Evolutionary conservation across 2,329 filamentous ascomycete genomes (phyloP).

Genomic region (Helotiales sp.): DNA sequence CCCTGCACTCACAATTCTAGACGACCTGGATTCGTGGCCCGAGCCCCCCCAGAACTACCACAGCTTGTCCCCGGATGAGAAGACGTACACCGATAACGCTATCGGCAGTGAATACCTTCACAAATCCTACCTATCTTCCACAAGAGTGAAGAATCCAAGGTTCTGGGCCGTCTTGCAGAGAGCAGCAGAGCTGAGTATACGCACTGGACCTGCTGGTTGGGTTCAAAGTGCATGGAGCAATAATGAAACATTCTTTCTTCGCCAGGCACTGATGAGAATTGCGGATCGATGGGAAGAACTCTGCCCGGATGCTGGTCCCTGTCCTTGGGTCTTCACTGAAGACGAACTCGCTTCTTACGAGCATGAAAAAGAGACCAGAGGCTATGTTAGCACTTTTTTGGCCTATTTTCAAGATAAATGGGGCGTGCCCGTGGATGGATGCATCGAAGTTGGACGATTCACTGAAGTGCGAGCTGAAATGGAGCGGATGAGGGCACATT

Average conservation of each 20-base stretch:
- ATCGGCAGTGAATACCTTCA: slow-evolving; percentile 1
- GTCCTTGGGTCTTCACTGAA: slow-evolving; percentile 16
- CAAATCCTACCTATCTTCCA: slow-evolving; percentile 11
- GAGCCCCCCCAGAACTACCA: slow-evolving; percentile 8
- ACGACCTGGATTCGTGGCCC: background rate
- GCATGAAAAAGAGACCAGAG: slow-evolving; percentile 10
- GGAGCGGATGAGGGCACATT: slow-evolving; percentile 9
- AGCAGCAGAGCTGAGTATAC: slow-evolving; percentile 8
- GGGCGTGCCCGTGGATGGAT: slow-evolving; percentile 7
- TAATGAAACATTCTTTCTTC: slow-evolving; percentile 11
- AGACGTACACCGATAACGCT: slow-evolving; percentile 1
- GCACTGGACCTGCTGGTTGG: slow-evolving; percentile 2
- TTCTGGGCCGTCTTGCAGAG: slow-evolving; percentile 14
- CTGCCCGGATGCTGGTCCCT: slow-evolving; percentile 11
- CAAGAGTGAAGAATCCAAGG: slow-evolving; percentile 2
- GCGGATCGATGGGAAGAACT: slow-evolving; percentile 11
- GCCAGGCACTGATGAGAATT: slow-evolving; percentile 14
- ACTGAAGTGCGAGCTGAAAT: slow-evolving; percentile 13
- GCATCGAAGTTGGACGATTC: slow-evolving; percentile 7
- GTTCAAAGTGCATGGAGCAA: slow-evolving; percentile 10
- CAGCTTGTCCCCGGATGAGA: slow-evolving; percentile 6
- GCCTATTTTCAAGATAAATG: slow-evolving; percentile 13
- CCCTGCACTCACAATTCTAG: background rate
- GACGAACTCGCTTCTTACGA: slow-evolving; percentile 8
- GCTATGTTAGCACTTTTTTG: slow-evolving; percentile 9